phyloP scores from a whole-genome alignment of 768 basidiomycete genomes.

The Dictyophora rubrovolvata region DNA sequence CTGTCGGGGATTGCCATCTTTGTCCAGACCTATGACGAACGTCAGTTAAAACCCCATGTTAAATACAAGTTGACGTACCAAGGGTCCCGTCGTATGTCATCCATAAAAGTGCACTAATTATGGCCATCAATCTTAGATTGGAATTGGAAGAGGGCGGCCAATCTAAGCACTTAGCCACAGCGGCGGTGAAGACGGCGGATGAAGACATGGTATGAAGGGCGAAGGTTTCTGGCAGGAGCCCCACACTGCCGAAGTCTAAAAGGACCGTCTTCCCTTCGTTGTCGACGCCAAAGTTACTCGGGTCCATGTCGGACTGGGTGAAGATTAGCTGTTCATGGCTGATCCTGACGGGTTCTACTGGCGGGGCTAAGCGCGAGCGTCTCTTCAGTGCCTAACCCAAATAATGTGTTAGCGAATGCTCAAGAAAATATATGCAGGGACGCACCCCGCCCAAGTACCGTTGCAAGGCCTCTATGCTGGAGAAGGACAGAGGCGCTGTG shows the following conservation, averaged over 20 bases:
- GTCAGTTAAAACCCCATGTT: neutral
- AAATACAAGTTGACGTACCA: slow-evolving; percentile 9
- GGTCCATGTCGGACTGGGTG: slow-evolving; percentile 23
- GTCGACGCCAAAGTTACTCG: slow-evolving; percentile 21
- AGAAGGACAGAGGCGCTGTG: slow-evolving; percentile 14
- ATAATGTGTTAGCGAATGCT: neutral
- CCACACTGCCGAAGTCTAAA: slow-evolving; percentile 20
- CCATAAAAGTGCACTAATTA: slow-evolving; percentile 1
- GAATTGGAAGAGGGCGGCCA: neutral
- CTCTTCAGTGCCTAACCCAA: slow-evolving; percentile 7
- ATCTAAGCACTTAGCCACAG: neutral
- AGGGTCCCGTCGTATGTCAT: slow-evolving; percentile 9
- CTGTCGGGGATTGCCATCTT: slow-evolving; percentile 9
- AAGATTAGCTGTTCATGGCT: slow-evolving; percentile 18
- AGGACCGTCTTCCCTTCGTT: slow-evolving; percentile 17
- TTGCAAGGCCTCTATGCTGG: slow-evolving; percentile 12
- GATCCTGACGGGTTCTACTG: slow-evolving; percentile 13
- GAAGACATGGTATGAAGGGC: slow-evolving; percentile 10
- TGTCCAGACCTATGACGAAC: slow-evolving; percentile 8
- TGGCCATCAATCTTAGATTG: slow-evolving; percentile 6
- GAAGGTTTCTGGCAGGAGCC: slow-evolving; percentile 19
- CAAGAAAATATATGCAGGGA: slow-evolving; percentile 9
- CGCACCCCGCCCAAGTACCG: slow-evolving; percentile 13
- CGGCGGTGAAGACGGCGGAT: neutral
- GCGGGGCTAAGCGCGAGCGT: slow-evolving; percentile 2